Evolutionary conservation across 2,329 filamentous ascomycete species (phyloP), one percentile per base, ranked within the genome.

Genomic region (Verticillium alfalfae): DNA sequence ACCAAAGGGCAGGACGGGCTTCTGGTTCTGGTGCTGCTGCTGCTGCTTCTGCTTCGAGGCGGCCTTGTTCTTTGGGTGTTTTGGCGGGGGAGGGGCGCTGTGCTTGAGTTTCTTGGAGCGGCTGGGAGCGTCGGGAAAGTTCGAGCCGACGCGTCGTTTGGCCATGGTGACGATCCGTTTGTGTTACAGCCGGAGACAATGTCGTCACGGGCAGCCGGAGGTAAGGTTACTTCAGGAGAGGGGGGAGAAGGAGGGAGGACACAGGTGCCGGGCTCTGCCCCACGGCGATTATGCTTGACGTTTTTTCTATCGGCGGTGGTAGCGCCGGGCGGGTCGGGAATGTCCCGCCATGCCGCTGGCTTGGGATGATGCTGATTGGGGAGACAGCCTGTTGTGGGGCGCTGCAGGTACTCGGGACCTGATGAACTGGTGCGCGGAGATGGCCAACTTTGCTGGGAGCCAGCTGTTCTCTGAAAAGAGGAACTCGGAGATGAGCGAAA

Each of bases 1-100:
- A 31, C 80, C 73, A 74, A 94, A 93, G 16, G 91, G 91, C 26
- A 93, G 87, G 4, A 78, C 84, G 31, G 81, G 86, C 66, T 75
- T 74, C 66, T 70, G 68, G 60, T 75, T 71, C 59, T 72, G 69
- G 7, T 66, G 65, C 54, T 71, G 68, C 38, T 67, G 61, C 58
- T 49, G 49, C 60, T 56, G 54, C 63, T 58, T 64, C 63, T 49
- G 56, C 34, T 36, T 31, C 26, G 26, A 31, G 12, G 61, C 60
- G 60, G 66, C 61, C 34, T 66, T 69, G 57, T 63, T 60, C 55
- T 66, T 66, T n/a, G 57, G 58, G 26, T 59, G 60, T 26, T 54
- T 66, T n/a, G 60, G 54, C 36, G 57, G 54, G 26, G 34, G 31
- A 49, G 60, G 63, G 18, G 56, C 62, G 18, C 18, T 34, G 63